Evolutionary conservation across 2,329 filamentous ascomycete species (phyloP), one percentile per base, ranked within the genome.

Genomic region (Arthrobotrys pseudoclavata): DNA sequence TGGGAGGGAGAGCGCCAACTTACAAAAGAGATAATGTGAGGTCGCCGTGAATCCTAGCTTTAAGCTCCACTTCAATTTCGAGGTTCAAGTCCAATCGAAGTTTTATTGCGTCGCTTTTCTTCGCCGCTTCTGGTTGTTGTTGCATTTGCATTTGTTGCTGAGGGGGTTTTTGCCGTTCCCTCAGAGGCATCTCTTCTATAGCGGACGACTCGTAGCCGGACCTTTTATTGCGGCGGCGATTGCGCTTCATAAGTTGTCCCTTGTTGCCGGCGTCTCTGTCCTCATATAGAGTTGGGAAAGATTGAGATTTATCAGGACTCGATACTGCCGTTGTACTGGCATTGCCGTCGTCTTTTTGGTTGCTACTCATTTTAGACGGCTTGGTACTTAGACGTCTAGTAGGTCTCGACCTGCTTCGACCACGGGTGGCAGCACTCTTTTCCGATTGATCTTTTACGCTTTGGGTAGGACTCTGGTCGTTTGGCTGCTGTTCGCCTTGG

Each of bases 121-220:
- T 77, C 9, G 40, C 61, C 7, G 67, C 50, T 70, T 81, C 81
- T 55, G 80, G 76, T 67, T 82, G 81, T 67, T 82, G 81, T 72
- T 82, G 48, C 82, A 83, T 37, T 81, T 81, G 83, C 75, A 84
- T 82, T 76, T 84, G 82, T 47, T 83, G 79, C 42, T 83, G 80
- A 50, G 81, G 80, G 69, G 82, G 81, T 67, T 75, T 60, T 13
- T 79, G 63, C 31, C 80, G 79, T 52, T 80, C 79, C 24, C 79
- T 79, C 7, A 79, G 71, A 12, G 74, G 74, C 74, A 77, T 48
- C 79, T 80, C 69, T 79, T 79, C 77, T 77, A 79, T 69, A 80
- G 66, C 69, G 76, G 80, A 47, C 48, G 71, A 71, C 22, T 81
- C 76, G 61, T 81, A 79, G 18, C 81, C 79, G 18, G 79, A 42